Evolutionary conservation across 2,329 filamentous ascomycete species (phyloP), one percentile per base, ranked within the genome.

Genomic region (Magnaporthiopsis incrustans): DNA sequence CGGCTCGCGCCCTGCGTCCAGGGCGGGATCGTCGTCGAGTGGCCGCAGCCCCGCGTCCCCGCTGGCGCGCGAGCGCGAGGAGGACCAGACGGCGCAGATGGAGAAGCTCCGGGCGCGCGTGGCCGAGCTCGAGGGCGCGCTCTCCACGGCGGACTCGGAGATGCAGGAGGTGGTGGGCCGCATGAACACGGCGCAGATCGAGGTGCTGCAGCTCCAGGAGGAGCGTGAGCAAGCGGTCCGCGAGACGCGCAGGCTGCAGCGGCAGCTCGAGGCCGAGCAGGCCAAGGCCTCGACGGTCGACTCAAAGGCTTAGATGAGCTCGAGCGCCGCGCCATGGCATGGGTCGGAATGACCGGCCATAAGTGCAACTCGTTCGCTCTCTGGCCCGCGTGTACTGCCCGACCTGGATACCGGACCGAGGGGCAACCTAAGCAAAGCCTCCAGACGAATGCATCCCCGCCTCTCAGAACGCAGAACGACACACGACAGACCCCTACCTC

Each of bases 101-200:
- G 85, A 90, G 66, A 81, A 85, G 65, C 85, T 99, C 44, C 90
- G 92, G 73, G 85, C 86, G 66, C 87, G 89, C 66, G 91, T 98
- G 10, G 80, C 86, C 64, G 92, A 97, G 76, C 85, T 99, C 3
- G 95, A 99, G 79, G 88, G 86, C 70, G 89, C 93, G 22, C 81
- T 96, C 15, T 77, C 83, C 6, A 85, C 91, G 68, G 89, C 91
- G 22, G 91, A 95, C 71, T 79, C 79, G 61, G 90, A 94, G 77
- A 94, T 95, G 89, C 86, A 91, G 72, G 87, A 91, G 74, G 91
- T 95, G 10, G 89, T 96, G 10, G 82, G 87, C 66, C 83, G 89
- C 67, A 94, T 96, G 88, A 94, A 91, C 76, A 81, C 82, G 69
- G 90, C 90, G 12, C 91, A 95, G 77, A 90, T 93, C 70, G 89